Evolutionary conservation across 106 monocot genomes (phyloP).

Genomic region (Agapanthus africanus): DNA sequence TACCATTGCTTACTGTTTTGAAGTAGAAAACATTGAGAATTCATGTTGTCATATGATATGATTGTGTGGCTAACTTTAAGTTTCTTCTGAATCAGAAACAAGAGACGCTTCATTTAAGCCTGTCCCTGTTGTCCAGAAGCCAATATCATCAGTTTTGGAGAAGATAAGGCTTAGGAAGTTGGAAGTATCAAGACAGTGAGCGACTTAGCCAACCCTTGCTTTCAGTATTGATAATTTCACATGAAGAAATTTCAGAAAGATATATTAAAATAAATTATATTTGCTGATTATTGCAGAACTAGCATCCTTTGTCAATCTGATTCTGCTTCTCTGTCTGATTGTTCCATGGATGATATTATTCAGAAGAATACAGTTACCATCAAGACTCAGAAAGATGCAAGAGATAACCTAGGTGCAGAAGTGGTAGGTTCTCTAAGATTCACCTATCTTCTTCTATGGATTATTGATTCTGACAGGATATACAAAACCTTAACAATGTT

Average conservation of each 20-base stretch:
- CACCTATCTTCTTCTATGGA: not conserved
- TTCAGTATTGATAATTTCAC: no score
- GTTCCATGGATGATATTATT: conserved; percentile 10
- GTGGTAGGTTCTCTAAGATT: conserved; percentile 16
- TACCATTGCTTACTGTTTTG: not conserved
- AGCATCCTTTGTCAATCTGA: conserved; percentile 11
- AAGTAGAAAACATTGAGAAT: not conserved
- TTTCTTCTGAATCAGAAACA: conserved; percentile 49
- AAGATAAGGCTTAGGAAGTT: conserved; percentile 73
- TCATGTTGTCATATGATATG: not conserved
- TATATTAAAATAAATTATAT: not conserved
- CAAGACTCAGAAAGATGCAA: conserved; percentile 1
- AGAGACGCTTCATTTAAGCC: conserved; percentile 78
- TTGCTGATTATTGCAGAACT: conserved; percentile 19
- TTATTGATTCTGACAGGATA: not conserved
- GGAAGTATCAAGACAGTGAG: conserved; percentile 56
- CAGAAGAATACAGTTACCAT: not conserved
- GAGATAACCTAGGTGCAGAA: conserved; percentile 8
- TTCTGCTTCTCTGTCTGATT: conserved; percentile 11
- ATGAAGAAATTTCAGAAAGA: not conserved
- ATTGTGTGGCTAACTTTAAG: not conserved
- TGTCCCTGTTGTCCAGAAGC: conserved; percentile 47
- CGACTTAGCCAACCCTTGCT: not conserved
- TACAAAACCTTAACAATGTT: no score
- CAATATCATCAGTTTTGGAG: conserved; percentile 84